Evolutionary conservation across 2,329 filamentous ascomycete genomes (phyloP), one percentile per base, ranked within the genome.

Genomic region (Apiospora aurea): DNA sequence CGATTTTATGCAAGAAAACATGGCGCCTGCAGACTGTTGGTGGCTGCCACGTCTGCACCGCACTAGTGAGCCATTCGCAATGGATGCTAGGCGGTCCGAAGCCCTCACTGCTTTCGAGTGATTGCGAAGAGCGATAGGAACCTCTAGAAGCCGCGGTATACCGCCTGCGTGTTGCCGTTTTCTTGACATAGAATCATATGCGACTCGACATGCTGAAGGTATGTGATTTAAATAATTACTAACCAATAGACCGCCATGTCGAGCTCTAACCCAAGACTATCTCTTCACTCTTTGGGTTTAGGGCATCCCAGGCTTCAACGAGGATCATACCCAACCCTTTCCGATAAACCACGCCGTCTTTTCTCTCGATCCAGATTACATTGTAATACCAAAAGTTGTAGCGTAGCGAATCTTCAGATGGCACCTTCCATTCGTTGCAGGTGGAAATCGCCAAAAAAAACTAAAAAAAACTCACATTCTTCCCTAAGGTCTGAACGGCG

Each of bases 11-110:
- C 57, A 34, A 64, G 34, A 41, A 8, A 41, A 14, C 57, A 64
- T 41, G 57, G 53, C 53, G 53, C 53, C 57, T 41, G 57, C 57
- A 64, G 34, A 41, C 18, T 21, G 34, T 41, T 64, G 57, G 26
- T n/a, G n/a, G 51, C 51, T 38, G 29, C 29, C 13, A 41, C 14
- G 29, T n/a, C 29, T 64, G 10, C 57, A 41, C 18, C 13, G 29
- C 57, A 14, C 57, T 64, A 64, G 57, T 11, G 57, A 38, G 11
- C 18, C 21, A 41, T 14, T 24, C 14, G 57, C 57, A 64, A 64
- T 21, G 4, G 29, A 13, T 18, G 18, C 18, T 41, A 64, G 34
- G 57, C 57, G 57, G 57, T 41, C 34, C 10, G 34, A 64, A 64
- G 34, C 2, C 34, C 5, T 41, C 21, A 6, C 34, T 4, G 8